Conservation (phyloP, 2,329 filamentous ascomycete species). For the Boeremia lycopersici region DNA sequence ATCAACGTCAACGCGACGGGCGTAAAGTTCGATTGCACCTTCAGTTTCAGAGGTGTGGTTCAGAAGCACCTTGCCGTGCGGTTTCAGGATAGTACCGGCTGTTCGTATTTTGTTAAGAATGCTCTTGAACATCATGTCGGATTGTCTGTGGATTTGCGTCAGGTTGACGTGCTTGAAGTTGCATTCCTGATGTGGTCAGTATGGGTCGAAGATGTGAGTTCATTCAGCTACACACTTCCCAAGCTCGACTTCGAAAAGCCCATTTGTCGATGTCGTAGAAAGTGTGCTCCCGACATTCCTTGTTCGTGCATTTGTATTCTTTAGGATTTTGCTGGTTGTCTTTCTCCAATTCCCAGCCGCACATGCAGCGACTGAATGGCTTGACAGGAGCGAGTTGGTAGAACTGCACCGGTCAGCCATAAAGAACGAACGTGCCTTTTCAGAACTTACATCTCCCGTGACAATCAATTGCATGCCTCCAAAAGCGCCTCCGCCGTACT, state of each 20-base stretch:
- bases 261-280: constrained; percentile 62
- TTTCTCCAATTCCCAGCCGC: constrained; percentile 47
- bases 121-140: constrained; percentile 58
- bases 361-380: constrained; percentile 62
- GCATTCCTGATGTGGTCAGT: constrained; percentile 46
- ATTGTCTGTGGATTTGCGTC: constrained; percentile 63
- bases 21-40: constrained; percentile 55
- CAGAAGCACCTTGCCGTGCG: constrained; percentile 46
- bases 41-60: constrained; percentile 52
- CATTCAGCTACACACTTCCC: constrained; percentile 44
- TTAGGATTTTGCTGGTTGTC: constrained; percentile 14
- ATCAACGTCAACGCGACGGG: constrained; percentile 47
- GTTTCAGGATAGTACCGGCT: constrained; percentile 36
- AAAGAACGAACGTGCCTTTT: not conserved
- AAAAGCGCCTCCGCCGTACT: constrained; percentile 37
- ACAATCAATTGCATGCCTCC: constrained; percentile 62
- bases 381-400: constrained; percentile 61
- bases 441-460: constrained; percentile 56
- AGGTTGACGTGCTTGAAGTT: constrained; percentile 61
- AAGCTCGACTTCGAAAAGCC: constrained; percentile 64
- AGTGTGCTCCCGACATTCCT: constrained; percentile 35
- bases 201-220: not conserved
- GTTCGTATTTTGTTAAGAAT: constrained; percentile 63
- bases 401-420: constrained; percentile 23
- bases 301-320: constrained; percentile 28